Evolutionary conservation across 495 filamentous ascomycete species (phyloP), one percentile per base, ranked within the genome.

Genomic region (Aspergillus haitiensis): DNA sequence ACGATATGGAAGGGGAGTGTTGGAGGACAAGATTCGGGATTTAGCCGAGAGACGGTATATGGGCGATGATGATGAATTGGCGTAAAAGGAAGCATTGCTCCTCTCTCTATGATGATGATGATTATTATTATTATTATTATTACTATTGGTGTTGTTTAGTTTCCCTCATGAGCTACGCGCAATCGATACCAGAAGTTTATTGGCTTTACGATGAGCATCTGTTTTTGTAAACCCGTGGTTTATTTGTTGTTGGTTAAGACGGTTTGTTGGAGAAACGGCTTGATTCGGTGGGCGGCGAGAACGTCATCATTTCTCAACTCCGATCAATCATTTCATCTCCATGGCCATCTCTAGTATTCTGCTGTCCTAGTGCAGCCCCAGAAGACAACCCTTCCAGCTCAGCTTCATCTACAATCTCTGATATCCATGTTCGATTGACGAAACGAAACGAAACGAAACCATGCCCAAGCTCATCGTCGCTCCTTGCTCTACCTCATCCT

Each of bases 1-100:
- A 63, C 74, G 92, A 60, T 96, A 90, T 76, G 88, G 86, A 12
- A 78, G 88, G 49, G 82, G 82, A 46, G 81, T 96, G 31, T 71
- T 97, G 64, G 85, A 86, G 52, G 91, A 93, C 66, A 97, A 96
- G 81, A 96, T 97, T 66, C 78, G 83, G 48, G 88, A 94, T 71
- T 49, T 92, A 61, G 90, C 81, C 5, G 90, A 94, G 75, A 68
- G 76, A 63, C 76, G 82, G 64, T 68, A 85, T 11, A 80, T 81
- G 60, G 87, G 81, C 59, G 87, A 84, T 55, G 86, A 76, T 64
- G 76, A 79, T 66, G 77, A 79, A 68, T 45, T 78, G 60, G 77
- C 76, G 47, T 78, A 56, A 73, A 7, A 21, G n/a, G 35, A 42
- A n/a, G 54, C 53, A 60, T 48, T 8, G 60, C 47, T 45, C 46